Conservation (phyloP, 495 filamentous ascomycete genomes). For the Penicillium bialowiezense region DNA sequence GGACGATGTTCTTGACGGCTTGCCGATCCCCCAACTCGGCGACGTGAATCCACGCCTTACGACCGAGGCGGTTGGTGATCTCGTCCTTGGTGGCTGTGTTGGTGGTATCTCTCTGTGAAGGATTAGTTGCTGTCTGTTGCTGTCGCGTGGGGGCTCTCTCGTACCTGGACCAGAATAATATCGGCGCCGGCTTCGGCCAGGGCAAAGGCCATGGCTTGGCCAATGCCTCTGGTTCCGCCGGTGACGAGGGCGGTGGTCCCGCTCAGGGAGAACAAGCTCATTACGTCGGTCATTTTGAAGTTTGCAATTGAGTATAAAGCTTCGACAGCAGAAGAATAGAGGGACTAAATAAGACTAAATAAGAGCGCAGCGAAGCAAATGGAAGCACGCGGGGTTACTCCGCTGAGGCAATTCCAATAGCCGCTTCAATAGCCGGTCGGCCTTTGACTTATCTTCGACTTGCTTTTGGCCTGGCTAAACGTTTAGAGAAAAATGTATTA, state of each 20-base stretch:
- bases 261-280: constrained; percentile 43
- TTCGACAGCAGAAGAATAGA: neutral
- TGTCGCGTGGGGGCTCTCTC: neutral
- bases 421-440: constrained; percentile 9
- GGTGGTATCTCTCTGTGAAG: constrained; percentile 57
- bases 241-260: constrained; percentile 78
- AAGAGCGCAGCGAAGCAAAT: neutral
- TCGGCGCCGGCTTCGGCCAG: constrained; percentile 84
- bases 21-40: constrained; percentile 66
- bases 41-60: constrained; percentile 65
- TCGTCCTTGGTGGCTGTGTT: constrained; percentile 61
- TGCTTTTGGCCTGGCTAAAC: neutral
- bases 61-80: constrained; percentile 60
- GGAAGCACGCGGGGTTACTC: constrained; percentile 3
- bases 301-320: neutral
- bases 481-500: too few relatives aligned
- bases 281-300: constrained; percentile 25
- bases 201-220: constrained; percentile 76
- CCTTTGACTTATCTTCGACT: neutral
- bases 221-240: constrained; percentile 85
- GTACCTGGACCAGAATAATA: constrained; percentile 60
- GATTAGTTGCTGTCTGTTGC: neutral
- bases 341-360: neutral
- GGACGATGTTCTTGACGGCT: constrained; percentile 60
- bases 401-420: constrained; percentile 2